Conservation (phyloP, 2,329 filamentous ascomycete genomes). For the Aspergillus sp. region DNA sequence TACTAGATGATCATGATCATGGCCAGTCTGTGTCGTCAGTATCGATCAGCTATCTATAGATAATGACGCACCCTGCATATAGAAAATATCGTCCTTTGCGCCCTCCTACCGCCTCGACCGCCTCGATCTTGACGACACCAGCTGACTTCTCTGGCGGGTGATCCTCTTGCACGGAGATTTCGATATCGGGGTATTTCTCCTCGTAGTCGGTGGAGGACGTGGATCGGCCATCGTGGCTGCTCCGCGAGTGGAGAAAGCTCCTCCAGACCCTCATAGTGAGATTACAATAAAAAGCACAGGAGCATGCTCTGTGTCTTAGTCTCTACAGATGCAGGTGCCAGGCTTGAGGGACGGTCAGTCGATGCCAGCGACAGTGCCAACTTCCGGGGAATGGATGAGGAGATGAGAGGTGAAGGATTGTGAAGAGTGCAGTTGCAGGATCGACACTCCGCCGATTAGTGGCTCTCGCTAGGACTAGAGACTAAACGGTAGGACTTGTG, state of each 20-base stretch:
- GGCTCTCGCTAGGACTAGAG: too few species aligned
- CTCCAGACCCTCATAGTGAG: not conserved
- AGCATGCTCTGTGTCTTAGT: too few species aligned
- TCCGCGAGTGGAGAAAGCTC: not conserved
- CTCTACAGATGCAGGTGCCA: too few species aligned
- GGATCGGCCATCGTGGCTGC: not conserved
- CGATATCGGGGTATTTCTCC: constrained; percentile 9
- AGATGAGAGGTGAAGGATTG: too few species aligned
- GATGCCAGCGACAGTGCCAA: too few species aligned
- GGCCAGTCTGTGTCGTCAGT: constrained; percentile 17
- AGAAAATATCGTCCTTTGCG: constrained; percentile 29
- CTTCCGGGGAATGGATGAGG: too few species aligned
- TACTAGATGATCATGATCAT: constrained; percentile 32
- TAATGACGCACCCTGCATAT: constrained; percentile 22
- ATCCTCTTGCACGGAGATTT: constrained; percentile 5
- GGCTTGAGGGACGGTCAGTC: too few species aligned
- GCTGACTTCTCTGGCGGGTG: constrained; percentile 9
- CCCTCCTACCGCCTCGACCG: constrained; percentile 26
- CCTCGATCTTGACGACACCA: constrained; percentile 28
- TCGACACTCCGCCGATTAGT: too few species aligned
- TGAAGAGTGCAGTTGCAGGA: too few species aligned
- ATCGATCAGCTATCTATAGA: constrained; percentile 5
- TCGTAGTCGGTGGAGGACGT: constrained; percentile 1
- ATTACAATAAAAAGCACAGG: not conserved
- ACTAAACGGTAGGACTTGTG: too few species aligned